Base-by-base conservation (phyloP, 495 filamentous ascomycete species). In the Rhypophila decipiens region DNA sequence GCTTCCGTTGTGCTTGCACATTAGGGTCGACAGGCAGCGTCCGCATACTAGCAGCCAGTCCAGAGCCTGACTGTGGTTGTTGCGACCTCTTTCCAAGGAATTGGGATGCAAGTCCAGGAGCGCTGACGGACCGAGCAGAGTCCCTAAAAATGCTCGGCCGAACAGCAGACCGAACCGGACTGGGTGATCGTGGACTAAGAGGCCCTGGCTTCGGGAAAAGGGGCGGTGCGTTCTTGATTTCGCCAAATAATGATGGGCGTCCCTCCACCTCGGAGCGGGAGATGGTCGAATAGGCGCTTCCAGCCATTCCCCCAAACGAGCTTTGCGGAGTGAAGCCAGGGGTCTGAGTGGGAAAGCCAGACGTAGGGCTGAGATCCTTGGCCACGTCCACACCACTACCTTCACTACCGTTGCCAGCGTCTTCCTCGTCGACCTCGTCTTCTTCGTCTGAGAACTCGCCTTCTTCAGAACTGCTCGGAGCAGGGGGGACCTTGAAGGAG, bases 181-280 rank as follows among this genome's bases (percentile, higher is more conserved):
- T 93, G 11, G 88, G 88, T 9, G 88, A 93, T 24, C 87, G 79
- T 34, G 85, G 85, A 44, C 79, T 82, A 65, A 76, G 39, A 23
- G 71, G 56, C n/a, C 71, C 76, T 22, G 83, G 79, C 35, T 79
- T 76, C 5, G 83, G 77, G 52, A 83, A 66, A 38, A 74, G 51
- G 12, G 82, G 71, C 38, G 59, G 59, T n/a, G 74, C 72, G 39
- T 64, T 61, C 19, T 64, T 51, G 22, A 86, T 68, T 53, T 87
- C 84, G n/a, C 84, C 85, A 58, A 90, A 88, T 35, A 85, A 67
- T n/a, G n/a, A n/a, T 39, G 65, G 52, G 21, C 69, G 70, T 19
- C 52, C 50, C 48, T 70, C 65, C 5, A 63, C 68, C 20, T 71
- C 71, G 7, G 64, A 68, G n/a, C 65, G 67, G n/a, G 71, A 70